Base-by-base conservation (phyloP, 345 rosid genomes). In the Lumnitzera littorea region DNA sequence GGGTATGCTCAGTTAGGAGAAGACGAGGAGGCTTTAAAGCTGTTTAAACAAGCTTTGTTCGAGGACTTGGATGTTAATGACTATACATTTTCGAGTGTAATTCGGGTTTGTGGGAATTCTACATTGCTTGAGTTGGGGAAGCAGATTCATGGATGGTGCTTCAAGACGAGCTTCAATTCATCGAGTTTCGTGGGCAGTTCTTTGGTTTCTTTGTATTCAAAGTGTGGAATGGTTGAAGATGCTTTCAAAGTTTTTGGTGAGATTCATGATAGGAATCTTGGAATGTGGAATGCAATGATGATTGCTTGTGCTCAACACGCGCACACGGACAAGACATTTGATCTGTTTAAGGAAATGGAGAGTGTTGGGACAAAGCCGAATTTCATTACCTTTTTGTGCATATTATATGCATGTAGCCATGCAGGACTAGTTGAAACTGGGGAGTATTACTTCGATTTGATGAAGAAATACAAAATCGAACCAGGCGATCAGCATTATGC, bases 351-450 rank as follows among this genome's bases (percentile, higher is more conserved):
- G 7, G 70, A 67, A 62, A 79, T 92, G 91, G 77, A 81, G 68
- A 64, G 12, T 15, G 58, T 60, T 48, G 80, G 94, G 50, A 59
- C 80, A 69, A 84, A 72, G 71, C 96, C 96, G 0, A 89, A 92
- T 72, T 92, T 85, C 70, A 85, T 92, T 14, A 81, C 96, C 15
- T 92, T 87, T 69, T 65, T 89, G 68, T 73, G 84, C 46, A 46
- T 89, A 51, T 86, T 92, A 13, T 85, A 87, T 73, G 96, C 96
- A 67, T 89, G 98, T 66, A 92, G 96, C 72, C 98, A 92, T 16
- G 79, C 88, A 1, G 96, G 98, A 53, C 64, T 89, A 31, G 83
- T 89, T 1, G 73, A 80, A 14, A 77, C 82, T 65, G 94, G 98
- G n/a, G 65, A 65, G 41, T 43, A 64, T 54, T 87, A 81, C 62